These are phyloP conservation scores for Cenchrus fungigraminus DNA, from an alignment of 176 grass and related monocot genomes.

Conservation along the genomic window DNA sequence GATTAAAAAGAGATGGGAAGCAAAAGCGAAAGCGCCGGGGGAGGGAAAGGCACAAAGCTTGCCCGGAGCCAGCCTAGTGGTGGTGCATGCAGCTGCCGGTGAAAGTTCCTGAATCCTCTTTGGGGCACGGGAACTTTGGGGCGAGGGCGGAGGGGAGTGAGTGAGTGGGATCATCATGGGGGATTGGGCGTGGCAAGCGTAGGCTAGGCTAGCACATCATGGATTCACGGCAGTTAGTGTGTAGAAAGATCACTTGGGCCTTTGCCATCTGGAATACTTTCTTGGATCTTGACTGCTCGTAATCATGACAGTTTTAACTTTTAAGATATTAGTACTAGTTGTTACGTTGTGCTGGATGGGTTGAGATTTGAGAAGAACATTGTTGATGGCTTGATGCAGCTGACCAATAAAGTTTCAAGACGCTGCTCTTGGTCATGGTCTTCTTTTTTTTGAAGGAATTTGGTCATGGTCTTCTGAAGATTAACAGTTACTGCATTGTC, in stretches of 20 bases:
- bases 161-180: not conserved
- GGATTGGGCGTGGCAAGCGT: not conserved
- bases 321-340: too few relatives aligned
- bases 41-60: not conserved
- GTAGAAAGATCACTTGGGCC: not conserved
- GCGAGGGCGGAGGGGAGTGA: not conserved
- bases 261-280: slow-evolving; percentile 1
- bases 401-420: too few relatives aligned
- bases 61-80: not conserved
- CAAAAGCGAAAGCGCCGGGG: slow-evolving; percentile 14
- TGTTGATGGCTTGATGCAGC: not conserved
- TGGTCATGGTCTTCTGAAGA: not conserved
- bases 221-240: not conserved
- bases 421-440: not conserved
- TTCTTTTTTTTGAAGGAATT: too few relatives aligned
- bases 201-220: not conserved
- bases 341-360: not conserved
- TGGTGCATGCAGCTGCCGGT: slow-evolving; percentile 10
- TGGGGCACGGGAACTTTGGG: slow-evolving; percentile 33
- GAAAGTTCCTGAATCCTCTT: slow-evolving; percentile 55
- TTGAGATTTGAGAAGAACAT: not conserved
- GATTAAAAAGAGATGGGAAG: not conserved
- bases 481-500: not conserved
- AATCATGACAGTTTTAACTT: not conserved
- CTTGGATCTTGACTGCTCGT: not conserved